phyloP scores from a whole-genome alignment of 306 rosid species.

The Dalbergia cochinchinensis region DNA sequence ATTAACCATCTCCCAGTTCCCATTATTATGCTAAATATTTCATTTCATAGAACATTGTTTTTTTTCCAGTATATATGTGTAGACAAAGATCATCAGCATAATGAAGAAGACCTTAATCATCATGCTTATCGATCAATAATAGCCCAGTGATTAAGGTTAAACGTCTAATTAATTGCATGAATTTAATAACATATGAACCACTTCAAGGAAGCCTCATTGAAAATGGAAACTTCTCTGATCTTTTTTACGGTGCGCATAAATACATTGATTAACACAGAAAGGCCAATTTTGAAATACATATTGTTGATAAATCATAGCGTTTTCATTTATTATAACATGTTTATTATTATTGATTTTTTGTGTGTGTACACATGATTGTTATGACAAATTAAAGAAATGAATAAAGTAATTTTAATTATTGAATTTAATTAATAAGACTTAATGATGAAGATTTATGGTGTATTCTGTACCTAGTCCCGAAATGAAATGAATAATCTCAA shows the following conservation, averaged over 20 bases:
- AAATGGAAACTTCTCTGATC: neutral
- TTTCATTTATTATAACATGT: too few species aligned
- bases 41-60: neutral
- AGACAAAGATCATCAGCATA: slow-evolving; percentile 9
- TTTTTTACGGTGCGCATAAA: neutral
- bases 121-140: neutral
- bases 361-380: neutral
- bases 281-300: neutral
- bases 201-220: neutral
- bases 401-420: too few species aligned
- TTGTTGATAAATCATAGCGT: neutral
- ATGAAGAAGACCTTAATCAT: neutral
- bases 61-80: neutral
- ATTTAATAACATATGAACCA: neutral
- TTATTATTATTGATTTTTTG: too few species aligned
- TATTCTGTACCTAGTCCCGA: too few species aligned
- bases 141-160: neutral
- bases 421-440: too few species aligned
- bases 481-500: too few species aligned
- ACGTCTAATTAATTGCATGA: slow-evolving; percentile 18
- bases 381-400: neutral
- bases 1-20: neutral
- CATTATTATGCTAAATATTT: neutral
- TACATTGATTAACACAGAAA: neutral
- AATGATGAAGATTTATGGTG: too few species aligned